Conservation (phyloP, 2,329 filamentous ascomycete species). For the Seiridium cupressi region DNA sequence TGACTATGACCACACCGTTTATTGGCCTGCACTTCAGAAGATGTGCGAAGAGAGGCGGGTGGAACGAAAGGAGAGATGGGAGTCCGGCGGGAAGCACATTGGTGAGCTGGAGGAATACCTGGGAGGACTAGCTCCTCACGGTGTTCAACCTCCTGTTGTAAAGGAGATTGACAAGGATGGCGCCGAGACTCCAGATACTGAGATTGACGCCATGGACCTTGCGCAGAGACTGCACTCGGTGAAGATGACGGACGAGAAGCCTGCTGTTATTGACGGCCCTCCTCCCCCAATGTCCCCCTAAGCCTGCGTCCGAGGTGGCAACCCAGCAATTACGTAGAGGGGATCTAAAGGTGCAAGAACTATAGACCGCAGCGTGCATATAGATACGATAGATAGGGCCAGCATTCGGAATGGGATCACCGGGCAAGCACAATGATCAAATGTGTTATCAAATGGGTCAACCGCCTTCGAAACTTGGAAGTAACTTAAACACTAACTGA, state of each 20-base stretch:
- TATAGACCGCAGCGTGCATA: background rate
- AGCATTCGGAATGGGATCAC: background rate
- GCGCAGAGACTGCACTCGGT: background rate
- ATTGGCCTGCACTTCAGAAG: constrained; percentile 83
- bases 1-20: constrained; percentile 82
- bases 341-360: background rate
- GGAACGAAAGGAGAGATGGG: constrained; percentile 69
- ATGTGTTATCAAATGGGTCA: too few relatives aligned
- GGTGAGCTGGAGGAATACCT: constrained; percentile 88
- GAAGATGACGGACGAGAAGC: constrained; percentile 3
- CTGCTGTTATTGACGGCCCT: background rate
- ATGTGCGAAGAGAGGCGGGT: constrained; percentile 66
- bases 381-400: background rate
- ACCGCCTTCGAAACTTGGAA: too few relatives aligned
- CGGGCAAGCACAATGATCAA: too few relatives aligned
- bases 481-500: too few relatives aligned
- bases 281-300: background rate
- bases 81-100: constrained; percentile 72
- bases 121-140: constrained; percentile 51
- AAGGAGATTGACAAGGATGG: constrained; percentile 9
- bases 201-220: background rate
- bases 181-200: background rate
- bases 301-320: background rate
- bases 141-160: constrained; percentile 13
- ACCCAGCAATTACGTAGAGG: background rate